Conservation (phyloP, 108 stramenopile genomes). For the Pseudonitzschia pungens region DNA sequence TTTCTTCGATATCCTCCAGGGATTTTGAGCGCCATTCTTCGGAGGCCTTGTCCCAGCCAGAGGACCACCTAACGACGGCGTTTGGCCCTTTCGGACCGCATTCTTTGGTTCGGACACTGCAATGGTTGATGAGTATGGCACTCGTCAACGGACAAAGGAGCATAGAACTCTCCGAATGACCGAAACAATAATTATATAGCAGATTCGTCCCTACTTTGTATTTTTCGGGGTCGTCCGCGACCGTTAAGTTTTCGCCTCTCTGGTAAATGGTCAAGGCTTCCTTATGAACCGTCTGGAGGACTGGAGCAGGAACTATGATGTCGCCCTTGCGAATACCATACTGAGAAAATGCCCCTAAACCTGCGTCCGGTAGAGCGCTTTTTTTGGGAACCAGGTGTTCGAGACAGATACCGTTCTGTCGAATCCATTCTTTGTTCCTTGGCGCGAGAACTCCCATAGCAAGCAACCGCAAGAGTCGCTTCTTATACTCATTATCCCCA, state of each 20-base stretch:
- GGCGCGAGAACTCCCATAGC: constrained; percentile 8
- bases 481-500: not conserved
- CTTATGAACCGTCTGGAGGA: constrained; percentile 18
- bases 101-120: constrained; percentile 9
- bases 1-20: constrained; percentile 4
- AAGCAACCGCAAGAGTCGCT: not conserved
- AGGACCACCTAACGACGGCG: constrained; percentile 41
- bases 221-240: not conserved
- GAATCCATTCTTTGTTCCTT: constrained; percentile 42
- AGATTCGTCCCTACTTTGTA: constrained; percentile 22
- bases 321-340: constrained; percentile 30
- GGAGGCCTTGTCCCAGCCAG: constrained; percentile 12
- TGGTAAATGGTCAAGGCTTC: constrained; percentile 16
- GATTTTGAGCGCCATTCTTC: constrained; percentile 8
- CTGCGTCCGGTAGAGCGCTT: constrained; percentile 63
- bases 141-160: constrained; percentile 54
- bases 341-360: constrained; percentile 74
- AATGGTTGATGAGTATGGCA: constrained; percentile 33
- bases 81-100: constrained; percentile 37
- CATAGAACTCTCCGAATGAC: constrained; percentile 59
- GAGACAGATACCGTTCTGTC: constrained; percentile 45
- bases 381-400: constrained; percentile 37
- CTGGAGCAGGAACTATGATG: constrained; percentile 40
- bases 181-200: constrained; percentile 62
- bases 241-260: not conserved